Evolutionary conservation across 345 rosid species (phyloP).

Genomic region (Crucihimalaya himalaica): DNA sequence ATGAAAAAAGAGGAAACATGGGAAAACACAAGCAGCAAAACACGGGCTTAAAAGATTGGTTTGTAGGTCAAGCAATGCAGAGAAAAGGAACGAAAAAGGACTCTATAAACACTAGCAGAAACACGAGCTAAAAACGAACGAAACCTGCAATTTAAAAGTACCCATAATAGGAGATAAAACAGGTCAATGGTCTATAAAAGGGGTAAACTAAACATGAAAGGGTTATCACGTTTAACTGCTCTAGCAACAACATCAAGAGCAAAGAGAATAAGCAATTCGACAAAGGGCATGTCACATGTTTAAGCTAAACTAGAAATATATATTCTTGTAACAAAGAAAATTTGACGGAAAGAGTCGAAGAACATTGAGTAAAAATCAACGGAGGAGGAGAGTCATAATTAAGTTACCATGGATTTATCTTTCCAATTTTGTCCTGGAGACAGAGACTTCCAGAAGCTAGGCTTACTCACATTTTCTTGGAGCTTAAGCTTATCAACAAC

Average conservation of each 20-base stretch:
- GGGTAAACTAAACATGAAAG: neutral
- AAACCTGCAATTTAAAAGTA: neutral
- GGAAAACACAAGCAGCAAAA: neutral
- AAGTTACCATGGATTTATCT: conserved; percentile 32
- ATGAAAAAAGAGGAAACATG: neutral
- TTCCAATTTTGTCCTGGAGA: conserved; percentile 23
- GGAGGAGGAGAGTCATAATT: neutral
- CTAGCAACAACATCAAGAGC: conserved; percentile 7
- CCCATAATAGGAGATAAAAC: neutral
- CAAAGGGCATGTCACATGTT: neutral
- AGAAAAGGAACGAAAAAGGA: neutral
- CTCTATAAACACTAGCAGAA: neutral
- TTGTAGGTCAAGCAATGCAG: neutral
- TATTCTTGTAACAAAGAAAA: neutral
- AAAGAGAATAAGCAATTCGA: neutral
- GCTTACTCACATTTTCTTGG: neutral
- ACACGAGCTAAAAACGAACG: neutral
- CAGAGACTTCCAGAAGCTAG: conserved; percentile 30
- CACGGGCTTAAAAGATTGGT: neutral
- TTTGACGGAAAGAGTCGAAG: neutral
- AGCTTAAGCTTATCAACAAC: neutral
- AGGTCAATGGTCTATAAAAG: neutral
- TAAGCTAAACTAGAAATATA: neutral
- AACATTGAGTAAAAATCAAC: neutral
- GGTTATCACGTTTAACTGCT: neutral